Conservation (phyloP, 106 monocot genomes). For the Acanthochlamys bracteata region DNA sequence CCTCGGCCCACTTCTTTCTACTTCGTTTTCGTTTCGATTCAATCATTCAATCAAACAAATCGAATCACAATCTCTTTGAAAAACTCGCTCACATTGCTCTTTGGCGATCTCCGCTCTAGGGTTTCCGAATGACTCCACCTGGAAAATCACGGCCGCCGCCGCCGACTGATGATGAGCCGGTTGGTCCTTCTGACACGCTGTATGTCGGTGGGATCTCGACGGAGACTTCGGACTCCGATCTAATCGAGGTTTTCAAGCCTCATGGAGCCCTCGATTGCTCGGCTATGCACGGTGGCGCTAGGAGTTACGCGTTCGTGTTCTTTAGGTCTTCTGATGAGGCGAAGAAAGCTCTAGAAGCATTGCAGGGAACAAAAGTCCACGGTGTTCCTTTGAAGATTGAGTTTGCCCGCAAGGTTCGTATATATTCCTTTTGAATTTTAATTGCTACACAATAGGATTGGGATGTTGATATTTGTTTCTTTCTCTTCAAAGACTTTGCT, state of each 20-base stretch:
- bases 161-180: slow-evolving; percentile 15
- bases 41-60: no score
- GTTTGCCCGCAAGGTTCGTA: slow-evolving; percentile 70
- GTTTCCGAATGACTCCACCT: neutral
- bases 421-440: slow-evolving; percentile 4
- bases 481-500: neutral
- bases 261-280: slow-evolving; percentile 61
- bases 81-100: neutral
- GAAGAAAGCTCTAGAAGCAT: slow-evolving; percentile 44
- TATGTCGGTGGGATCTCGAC: slow-evolving; percentile 70
- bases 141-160: slow-evolving; percentile 9
- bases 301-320: slow-evolving; percentile 73
- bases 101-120: neutral
- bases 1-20: no score
- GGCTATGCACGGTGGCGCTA: slow-evolving; percentile 28
- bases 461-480: neutral
- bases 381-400: slow-evolving; percentile 47
- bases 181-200: slow-evolving; percentile 35
- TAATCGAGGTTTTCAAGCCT: slow-evolving; percentile 44
- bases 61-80: neutral
- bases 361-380: slow-evolving; percentile 37
- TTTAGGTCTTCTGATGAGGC: slow-evolving; percentile 52
- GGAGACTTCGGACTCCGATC: slow-evolving; percentile 46
- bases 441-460: neutral
- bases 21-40: no score